Percentiles rank a stretch among this genome's conserved stretches.
Conservation (phyloP, 768 basidiomycete genomes). For the Trichaptum fuscoviolaceum region DNA sequence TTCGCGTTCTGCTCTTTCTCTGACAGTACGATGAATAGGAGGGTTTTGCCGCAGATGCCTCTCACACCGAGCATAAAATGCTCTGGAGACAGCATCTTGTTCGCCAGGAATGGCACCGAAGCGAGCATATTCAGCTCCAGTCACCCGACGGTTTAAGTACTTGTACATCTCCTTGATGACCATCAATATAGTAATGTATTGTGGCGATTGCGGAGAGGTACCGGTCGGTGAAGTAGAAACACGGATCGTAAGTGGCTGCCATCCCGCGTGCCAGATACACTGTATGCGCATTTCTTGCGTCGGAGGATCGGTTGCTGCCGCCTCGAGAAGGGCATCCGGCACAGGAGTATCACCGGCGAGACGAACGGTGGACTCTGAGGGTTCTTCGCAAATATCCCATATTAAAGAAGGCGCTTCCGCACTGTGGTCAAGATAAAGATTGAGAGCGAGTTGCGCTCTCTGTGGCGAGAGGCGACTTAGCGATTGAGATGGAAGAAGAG, state of each 20-base stretch:
- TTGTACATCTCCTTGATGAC: neutral
- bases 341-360: neutral
- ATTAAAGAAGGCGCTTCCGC: neutral
- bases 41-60: neutral
- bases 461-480: constrained; percentile 6
- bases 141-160: neutral
- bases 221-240: neutral
- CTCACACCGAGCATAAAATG: neutral
- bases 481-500: constrained; percentile 14
- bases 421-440: neutral
- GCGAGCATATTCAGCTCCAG: neutral
- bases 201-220: neutral
- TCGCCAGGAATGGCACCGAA: neutral
- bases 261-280: neutral
- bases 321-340: neutral
- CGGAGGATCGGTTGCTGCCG: neutral
- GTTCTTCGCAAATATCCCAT: neutral
- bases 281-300: neutral
- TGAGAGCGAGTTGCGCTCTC: neutral
- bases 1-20: neutral
- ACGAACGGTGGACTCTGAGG: neutral
- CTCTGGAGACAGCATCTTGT: neutral
- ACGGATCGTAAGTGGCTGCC: neutral
- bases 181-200: neutral
- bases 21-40: neutral